phyloP scores from a whole-genome alignment of 768 basidiomycete species.

The Boletus subparvulus region DNA sequence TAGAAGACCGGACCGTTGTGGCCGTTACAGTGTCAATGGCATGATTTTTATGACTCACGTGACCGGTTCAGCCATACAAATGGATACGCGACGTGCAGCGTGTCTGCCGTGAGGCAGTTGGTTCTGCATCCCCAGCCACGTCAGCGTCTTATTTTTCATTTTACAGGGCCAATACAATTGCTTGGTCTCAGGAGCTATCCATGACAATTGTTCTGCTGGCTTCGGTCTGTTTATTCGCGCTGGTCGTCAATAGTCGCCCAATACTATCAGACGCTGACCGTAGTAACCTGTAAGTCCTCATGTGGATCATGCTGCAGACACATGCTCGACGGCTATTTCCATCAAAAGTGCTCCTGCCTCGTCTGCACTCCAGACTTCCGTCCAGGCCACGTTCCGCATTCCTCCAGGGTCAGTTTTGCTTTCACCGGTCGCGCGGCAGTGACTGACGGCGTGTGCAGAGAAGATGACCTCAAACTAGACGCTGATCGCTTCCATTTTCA shows the following conservation, averaged over 20 bases:
- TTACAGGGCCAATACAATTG: not conserved
- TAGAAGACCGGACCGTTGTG: conserved; percentile 4
- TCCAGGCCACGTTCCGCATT: conserved; percentile 39
- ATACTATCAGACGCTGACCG: conserved; percentile 28
- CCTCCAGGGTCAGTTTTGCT: conserved; percentile 37
- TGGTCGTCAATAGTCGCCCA: conserved; percentile 46
- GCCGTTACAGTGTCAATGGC: not conserved
- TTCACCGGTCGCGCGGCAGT: not conserved
- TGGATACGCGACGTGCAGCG: conserved; percentile 21
- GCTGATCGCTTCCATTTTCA: conserved; percentile 33
- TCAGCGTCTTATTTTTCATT: conserved; percentile 2
- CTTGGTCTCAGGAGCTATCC: not conserved
- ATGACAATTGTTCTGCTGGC: conserved; percentile 42
- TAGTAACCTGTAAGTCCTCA: conserved; percentile 30
- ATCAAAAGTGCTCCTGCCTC: conserved; percentile 8
- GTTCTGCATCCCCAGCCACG: conserved; percentile 16
- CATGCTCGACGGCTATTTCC: conserved; percentile 14
- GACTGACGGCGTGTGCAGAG: conserved; percentile 21
- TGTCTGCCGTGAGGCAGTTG: conserved; percentile 26
- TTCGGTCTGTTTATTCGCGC: conserved; percentile 41
- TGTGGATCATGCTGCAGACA: conserved; percentile 6
- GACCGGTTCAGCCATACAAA: conserved; percentile 20
- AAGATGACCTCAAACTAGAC: conserved; percentile 17
- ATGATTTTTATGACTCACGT: conserved; percentile 22
- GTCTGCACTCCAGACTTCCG: conserved; percentile 29